These are phyloP conservation scores for Escovopsis weberi DNA, from an alignment of 2,329 filamentous ascomycete species.

Conservation along the genomic window DNA sequence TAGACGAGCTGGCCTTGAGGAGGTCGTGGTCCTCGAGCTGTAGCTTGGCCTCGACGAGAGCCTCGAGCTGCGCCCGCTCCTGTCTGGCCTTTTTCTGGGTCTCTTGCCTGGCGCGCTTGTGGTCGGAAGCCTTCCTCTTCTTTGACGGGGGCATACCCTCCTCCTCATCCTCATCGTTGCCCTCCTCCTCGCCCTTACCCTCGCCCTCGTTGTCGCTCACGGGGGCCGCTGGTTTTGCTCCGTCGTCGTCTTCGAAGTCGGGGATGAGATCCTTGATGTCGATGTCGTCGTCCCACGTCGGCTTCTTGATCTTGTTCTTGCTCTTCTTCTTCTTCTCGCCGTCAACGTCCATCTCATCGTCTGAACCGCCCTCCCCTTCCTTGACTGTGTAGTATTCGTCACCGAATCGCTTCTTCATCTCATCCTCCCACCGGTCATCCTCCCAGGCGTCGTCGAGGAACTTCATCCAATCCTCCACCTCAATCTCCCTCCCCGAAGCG, in stretches of 20 bases:
- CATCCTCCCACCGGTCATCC: constrained; percentile 74
- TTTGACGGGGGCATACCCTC: constrained; percentile 33
- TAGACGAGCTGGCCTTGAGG: constrained; percentile 32
- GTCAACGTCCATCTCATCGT: constrained; percentile 49
- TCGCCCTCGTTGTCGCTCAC: constrained; percentile 29
- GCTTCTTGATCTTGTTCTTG: constrained; percentile 37
- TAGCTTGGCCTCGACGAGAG: constrained; percentile 69
- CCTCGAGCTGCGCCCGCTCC: constrained; percentile 72
- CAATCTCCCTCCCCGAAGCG: constrained; percentile 47
- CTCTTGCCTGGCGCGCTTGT: constrained; percentile 42
- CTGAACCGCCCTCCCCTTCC: constrained; percentile 50
- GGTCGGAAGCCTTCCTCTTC: constrained; percentile 44
- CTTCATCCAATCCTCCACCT: constrained; percentile 68
- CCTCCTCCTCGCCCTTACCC: constrained; percentile 10
- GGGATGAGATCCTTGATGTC: constrained; percentile 88
- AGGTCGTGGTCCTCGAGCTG: constrained; percentile 54
- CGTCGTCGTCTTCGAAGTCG: constrained; percentile 59
- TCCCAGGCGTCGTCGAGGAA: constrained; percentile 84
- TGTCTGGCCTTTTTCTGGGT: constrained; percentile 60
- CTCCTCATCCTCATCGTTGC: constrained; percentile 21
- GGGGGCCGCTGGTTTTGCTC: constrained; percentile 32
- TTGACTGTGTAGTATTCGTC: constrained; percentile 80
- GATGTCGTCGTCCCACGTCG: constrained; percentile 89
- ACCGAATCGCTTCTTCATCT: constrained; percentile 80
- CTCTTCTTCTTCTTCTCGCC: constrained; percentile 32